These are phyloP conservation scores for Patellifolia procumbens DNA, from an alignment of 179 eudicot genomes.

Conservation along the genomic window DNA sequence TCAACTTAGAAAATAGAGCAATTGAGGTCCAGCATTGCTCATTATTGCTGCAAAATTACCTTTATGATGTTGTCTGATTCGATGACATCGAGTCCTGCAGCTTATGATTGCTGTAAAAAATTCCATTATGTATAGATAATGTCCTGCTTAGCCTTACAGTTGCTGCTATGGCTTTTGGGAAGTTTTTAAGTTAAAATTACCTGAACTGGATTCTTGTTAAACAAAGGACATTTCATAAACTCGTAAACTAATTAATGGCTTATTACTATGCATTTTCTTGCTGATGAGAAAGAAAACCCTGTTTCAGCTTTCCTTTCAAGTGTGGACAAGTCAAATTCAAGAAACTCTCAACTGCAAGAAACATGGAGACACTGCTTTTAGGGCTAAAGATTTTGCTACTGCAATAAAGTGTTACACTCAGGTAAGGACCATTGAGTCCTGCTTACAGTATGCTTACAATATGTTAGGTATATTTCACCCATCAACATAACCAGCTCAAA, in stretches of 20 bases:
- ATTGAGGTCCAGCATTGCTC: slow-evolving; percentile 9
- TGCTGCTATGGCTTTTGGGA: slow-evolving; percentile 1
- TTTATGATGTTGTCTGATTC: slow-evolving; percentile 10
- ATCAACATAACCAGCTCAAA: not conserved
- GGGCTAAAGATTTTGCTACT: slow-evolving; percentile 65
- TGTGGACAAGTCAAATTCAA: slow-evolving; percentile 78
- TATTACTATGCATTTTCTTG: not conserved
- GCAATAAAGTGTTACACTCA: slow-evolving; percentile 67
- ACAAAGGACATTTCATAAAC: not conserved
- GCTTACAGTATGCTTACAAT: too few species aligned
- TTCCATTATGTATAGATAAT: not conserved
- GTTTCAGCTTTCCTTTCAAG: slow-evolving; percentile 76
- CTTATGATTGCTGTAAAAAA: slow-evolving; percentile 9
- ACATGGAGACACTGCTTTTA: slow-evolving; percentile 71
- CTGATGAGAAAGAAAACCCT: slow-evolving; percentile 16
- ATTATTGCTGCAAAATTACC: slow-evolving; percentile 13
- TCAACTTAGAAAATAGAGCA: not conserved
- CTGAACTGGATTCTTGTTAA: not conserved
- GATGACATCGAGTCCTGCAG: not conserved
- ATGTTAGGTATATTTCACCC: not conserved
- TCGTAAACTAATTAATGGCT: not conserved
- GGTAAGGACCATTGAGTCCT: slow-evolving; percentile 31
- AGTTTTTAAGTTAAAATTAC: not conserved
- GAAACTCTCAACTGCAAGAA: slow-evolving; percentile 75
- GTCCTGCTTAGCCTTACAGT: slow-evolving; percentile 3